Evolutionary conservation across 441 rosid genomes (phyloP).

Genomic region (Mallotus repandus): DNA sequence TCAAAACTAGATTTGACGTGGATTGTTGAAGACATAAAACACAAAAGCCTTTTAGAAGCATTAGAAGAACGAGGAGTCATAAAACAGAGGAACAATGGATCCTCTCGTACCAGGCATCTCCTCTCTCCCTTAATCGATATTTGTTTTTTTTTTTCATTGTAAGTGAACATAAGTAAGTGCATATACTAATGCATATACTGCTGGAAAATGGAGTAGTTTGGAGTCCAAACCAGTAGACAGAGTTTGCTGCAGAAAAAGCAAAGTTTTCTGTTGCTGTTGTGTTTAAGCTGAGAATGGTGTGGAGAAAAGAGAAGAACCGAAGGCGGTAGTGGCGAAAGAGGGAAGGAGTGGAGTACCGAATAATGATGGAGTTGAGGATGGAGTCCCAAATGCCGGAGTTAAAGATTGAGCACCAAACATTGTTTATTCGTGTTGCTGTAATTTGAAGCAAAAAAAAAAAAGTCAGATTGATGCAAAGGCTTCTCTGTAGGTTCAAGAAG

Average conservation of each 20-base stretch:
- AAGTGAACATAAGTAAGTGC: too few species aligned
- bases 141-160: too few species aligned
- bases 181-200: not conserved
- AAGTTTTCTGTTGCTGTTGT: conserved; percentile 45
- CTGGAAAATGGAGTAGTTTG: conserved; percentile 46
- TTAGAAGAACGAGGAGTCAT: too few species aligned
- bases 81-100: too few species aligned
- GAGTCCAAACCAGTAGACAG: conserved; percentile 51
- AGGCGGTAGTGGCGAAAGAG: conserved; percentile 58
- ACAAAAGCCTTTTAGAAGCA: too few species aligned
- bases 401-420: conserved; percentile 49
- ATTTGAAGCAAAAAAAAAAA: too few species aligned
- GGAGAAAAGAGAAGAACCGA: conserved; percentile 65
- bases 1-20: too few species aligned
- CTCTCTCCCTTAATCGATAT: too few species aligned
- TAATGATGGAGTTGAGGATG: not conserved
- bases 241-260: conserved; percentile 39
- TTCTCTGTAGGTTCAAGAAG: too few species aligned
- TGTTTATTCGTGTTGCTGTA: not conserved
- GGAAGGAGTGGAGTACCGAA: conserved; percentile 11
- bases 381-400: conserved; percentile 30
- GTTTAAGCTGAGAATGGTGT: conserved; percentile 74
- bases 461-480: too few species aligned
- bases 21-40: too few species aligned
- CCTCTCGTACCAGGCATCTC: too few species aligned